Base-by-base conservation (phyloP, 352 stramenopile genomes). In the Stramenopiles sp. region DNA sequence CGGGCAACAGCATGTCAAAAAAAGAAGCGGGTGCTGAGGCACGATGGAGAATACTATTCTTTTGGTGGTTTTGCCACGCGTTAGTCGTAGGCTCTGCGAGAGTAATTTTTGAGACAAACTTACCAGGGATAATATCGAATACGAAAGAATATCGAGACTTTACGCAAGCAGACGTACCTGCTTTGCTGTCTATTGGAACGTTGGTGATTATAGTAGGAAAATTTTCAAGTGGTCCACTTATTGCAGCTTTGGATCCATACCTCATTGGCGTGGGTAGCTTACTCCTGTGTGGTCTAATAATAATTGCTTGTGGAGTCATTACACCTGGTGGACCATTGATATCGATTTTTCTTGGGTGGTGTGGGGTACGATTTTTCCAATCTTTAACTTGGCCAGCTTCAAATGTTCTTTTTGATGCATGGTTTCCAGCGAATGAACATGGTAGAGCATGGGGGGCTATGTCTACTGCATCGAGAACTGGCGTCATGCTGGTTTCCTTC, bases 81-180 rank as follows among this genome's bases (percentile, higher is more conserved):
- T 78, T 78, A 78, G 71, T 78, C 4, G 31, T 4, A 14, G 71
- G 71, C 4, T 14, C 4, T 78, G 71, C 71, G 30, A 4, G 71
- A 14, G 71, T 78, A 33, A 78, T 78, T 78, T 78, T 78, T 78
- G 71, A 78, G 22, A 14, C 71, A 78, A 78, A 78, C 14, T 78
- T 78, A 14, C 71, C 71, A 4, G 14, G 14, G 4, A 78, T 78
- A 14, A 78, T 78, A 14, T 14, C 4, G 1, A 78, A 78, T 33
- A 78, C 71, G 14, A 78, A 78, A 14, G 71, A 78, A 33, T 78
- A 78, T 78, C 71, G 71, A 78, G 31, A 78, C 22, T 78, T 78
- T 14, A 78, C 30, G 14, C 30, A 33, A 33, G 71, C 30, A 14
- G 71, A 78, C 22, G 71, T 78, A 8, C 71, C 71, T 14, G 8